Conservation (phyloP, 2,329 filamentous ascomycete species). For the Aspergillus glaucus region DNA sequence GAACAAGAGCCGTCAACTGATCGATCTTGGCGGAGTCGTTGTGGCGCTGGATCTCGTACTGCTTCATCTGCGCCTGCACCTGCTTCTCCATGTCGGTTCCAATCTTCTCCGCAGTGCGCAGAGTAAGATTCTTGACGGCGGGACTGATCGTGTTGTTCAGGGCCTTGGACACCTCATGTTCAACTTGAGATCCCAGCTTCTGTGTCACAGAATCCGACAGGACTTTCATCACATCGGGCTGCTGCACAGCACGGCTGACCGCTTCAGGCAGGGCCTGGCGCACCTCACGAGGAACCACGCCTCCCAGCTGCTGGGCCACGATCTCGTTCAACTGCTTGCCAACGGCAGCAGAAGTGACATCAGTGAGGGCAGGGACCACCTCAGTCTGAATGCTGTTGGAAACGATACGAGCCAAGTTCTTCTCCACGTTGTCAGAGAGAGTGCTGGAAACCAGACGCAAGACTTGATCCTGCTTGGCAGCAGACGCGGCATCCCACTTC, state of each 20-base stretch:
- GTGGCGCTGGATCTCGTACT: constrained; percentile 47
- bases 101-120: constrained; percentile 61
- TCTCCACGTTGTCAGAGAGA: constrained; percentile 65
- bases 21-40: constrained; percentile 54
- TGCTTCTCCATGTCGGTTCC: constrained; percentile 62
- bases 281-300: constrained; percentile 65
- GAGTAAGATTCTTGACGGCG: constrained; percentile 58
- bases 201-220: constrained; percentile 67
- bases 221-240: constrained; percentile 63
- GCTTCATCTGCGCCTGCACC: constrained; percentile 46
- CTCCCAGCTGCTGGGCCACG: constrained; percentile 60
- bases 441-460: constrained; percentile 63
- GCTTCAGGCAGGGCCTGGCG: constrained; percentile 62
- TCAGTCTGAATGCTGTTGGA: constrained; percentile 66
- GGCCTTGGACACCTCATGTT: constrained; percentile 59
- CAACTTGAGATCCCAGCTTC: constrained; percentile 61
- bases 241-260: constrained; percentile 63
- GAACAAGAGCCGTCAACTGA: constrained; percentile 53
- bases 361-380: constrained; percentile 68
- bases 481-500: constrained; percentile 55
- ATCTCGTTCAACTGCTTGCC: constrained; percentile 65
- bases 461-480: constrained; percentile 63
- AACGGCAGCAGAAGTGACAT: constrained; percentile 61
- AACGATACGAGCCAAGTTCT: constrained; percentile 71
- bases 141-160: constrained; percentile 61